Base-by-base conservation (phyloP, 75 land plant genomes). In the Chamaecyparis obtusa region DNA sequence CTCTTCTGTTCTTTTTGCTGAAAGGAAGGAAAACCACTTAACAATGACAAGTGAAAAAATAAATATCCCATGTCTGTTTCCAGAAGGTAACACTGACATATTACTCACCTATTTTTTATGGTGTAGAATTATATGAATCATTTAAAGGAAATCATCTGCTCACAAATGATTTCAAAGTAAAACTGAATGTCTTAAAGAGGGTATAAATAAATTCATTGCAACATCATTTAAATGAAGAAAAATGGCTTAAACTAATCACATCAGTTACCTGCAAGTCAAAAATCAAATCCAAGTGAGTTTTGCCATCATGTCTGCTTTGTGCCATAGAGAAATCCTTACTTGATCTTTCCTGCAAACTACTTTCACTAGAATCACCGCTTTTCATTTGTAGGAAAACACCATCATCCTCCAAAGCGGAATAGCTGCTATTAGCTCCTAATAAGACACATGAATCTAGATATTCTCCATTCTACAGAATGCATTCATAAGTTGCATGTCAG, bases 381-480 rank as follows among this genome's bases (percentile, higher is more conserved):
- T 32, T 88, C 15, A 49, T 89, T 88, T 91, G 91, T 67, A 98
- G 75, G 75, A 87, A 92, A 21, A 98, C 99, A 72, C 89, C 82
- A 89, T 98, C 99, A 88, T 89, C 90, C 83, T 87, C 92, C 48
- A 91, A 92, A 85, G 91, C 95, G 54, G 97, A 93, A 86, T 97
- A 98, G 91, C 95, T 91, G 86, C 99, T 98, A 82, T 98, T 89
- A 27, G 86, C 67, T 77, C 99, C 99, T 67, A 98, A 87, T 6
- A 87, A 89, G 55, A 98, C 88, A 86, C 95, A 97, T 24, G 95
- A 95, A 89, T 98, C 99, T 84, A 98, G 87, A 88, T 87, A 94
- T 49, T 85, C 91, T 16, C 97, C 99, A 92, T 89, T 91, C 99
- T 98, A 30, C 57, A 39, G 36, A 39, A 83, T 24, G 69, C 19